Evolutionary conservation across 495 filamentous ascomycete genomes (phyloP).

Genomic region (Chaetomium fimeti): DNA sequence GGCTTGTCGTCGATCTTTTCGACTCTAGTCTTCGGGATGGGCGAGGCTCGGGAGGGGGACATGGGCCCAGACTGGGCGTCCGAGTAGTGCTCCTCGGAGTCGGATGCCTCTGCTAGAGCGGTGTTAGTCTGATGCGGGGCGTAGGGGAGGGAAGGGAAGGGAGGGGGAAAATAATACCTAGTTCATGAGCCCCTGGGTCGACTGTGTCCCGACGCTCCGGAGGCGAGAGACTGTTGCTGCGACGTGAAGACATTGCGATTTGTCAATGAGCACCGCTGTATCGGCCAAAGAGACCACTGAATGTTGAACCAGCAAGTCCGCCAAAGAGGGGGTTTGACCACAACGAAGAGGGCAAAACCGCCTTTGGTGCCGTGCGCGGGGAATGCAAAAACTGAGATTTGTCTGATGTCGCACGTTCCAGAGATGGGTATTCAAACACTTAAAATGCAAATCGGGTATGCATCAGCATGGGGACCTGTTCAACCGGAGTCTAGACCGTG

Average conservation of each 20-base stretch:
- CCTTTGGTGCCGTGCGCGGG: background rate
- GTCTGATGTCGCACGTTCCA: background rate
- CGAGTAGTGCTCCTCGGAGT: constrained; percentile 86
- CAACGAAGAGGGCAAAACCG: background rate
- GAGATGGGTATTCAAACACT: background rate
- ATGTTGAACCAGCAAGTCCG: constrained; percentile 1
- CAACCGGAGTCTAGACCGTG: constrained; percentile 8
- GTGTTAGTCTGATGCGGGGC: constrained; percentile 18
- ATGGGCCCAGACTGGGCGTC: constrained; percentile 73
- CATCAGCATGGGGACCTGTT: constrained; percentile 4
- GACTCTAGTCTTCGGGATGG: constrained; percentile 78
- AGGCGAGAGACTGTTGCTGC: constrained; percentile 57
- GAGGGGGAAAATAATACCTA: constrained; percentile 51
- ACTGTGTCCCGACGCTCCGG: constrained; percentile 63
- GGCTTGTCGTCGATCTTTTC: constrained; percentile 68
- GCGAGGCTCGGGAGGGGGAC: constrained; percentile 54
- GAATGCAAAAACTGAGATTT: background rate
- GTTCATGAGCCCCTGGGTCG: constrained; percentile 80
- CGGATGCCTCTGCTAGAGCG: constrained; percentile 56
- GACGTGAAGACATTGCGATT: constrained; percentile 29
- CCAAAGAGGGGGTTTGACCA: background rate
- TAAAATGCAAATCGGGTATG: constrained; percentile 4
- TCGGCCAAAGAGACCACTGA: background rate
- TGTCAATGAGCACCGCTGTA: background rate
- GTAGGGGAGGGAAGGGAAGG: background rate